phyloP scores from a whole-genome alignment of 2,329 filamentous ascomycete genomes.

The Monosporascus sp. region DNA sequence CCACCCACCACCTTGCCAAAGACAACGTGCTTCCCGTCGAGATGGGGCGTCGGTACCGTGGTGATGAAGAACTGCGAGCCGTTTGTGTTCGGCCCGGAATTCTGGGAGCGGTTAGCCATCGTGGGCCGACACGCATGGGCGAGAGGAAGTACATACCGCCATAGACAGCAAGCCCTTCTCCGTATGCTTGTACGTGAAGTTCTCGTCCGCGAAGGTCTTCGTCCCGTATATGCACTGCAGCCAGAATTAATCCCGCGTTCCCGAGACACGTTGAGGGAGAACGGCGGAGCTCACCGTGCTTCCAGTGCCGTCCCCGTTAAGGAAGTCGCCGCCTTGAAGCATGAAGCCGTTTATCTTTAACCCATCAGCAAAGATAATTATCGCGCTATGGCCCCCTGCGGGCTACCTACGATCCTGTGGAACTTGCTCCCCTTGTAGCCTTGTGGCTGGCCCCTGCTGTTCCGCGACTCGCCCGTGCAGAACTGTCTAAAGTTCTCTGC shows the following conservation, averaged over 20 bases:
- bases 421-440: conserved; percentile 96
- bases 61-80: conserved; percentile 98
- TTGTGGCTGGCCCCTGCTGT: conserved; percentile 69
- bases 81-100: conserved; percentile 87
- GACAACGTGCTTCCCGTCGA: conserved; percentile 92
- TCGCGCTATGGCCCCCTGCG: background rate
- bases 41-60: conserved; percentile 76
- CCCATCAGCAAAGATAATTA: conserved; percentile 2
- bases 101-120: conserved; percentile 44
- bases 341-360: conserved; percentile 88
- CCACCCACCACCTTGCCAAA: conserved; percentile 88
- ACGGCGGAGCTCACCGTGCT: conserved; percentile 44
- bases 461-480: conserved; percentile 90
- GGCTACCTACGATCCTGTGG: conserved; percentile 73
- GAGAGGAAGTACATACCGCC: conserved; percentile 64
- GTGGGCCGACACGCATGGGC: background rate
- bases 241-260: conserved; percentile 1
- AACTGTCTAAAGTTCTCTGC: conserved; percentile 97
- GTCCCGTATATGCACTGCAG: conserved; percentile 72
- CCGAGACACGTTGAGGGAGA: background rate
- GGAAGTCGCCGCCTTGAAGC: conserved; percentile 95
- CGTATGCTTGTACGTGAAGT: conserved; percentile 77
- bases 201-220: conserved; percentile 83
- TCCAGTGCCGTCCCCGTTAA: conserved; percentile 89
- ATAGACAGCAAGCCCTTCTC: conserved; percentile 79